Evolutionary conservation across 2,329 filamentous ascomycete species (phyloP), one percentile per base, ranked within the genome.

Genomic region (Lithohypha guttulata): DNA sequence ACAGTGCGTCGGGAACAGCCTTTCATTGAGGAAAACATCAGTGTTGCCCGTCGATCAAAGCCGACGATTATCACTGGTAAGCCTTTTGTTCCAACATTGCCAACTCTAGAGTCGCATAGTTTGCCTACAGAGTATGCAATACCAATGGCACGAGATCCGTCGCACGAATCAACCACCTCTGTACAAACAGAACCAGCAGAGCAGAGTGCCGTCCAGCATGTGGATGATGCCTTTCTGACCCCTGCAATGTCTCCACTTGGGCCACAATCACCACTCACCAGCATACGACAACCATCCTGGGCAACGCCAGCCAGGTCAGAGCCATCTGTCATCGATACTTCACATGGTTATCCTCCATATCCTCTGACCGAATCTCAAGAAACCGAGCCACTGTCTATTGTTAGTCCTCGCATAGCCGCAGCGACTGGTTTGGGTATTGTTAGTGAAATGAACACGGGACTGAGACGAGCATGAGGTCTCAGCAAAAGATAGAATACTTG

Each of bases 91-190:
- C 43, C 17, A 34, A 19, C 23, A 22, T 33, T 35, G 26, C 22
- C 23, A 34, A 22, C 22, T 35, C 23, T 42, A n/a, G 13, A 26
- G 26, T 36, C 38, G 28, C 18, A 43, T 43, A 41, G 18, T 21
- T 30, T 50, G 17, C 52, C 50, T 2, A 26, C 41, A 30, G 53
- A 53, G n/a, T 50, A 44, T 19, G 55, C 51, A 8, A 49, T 54
- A 34, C 52, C 54, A 20, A 54, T 56, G 53, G 51, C 51, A 13
- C 46, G 54, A 36, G 51, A 55, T 28, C 41, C 39, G 10, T 56
- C 54, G 10, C 39, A 39, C 13, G 51, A 52, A 44, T 55, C 53
- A 8, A 36, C 45, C 13, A 41, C 45, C 17, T 55, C 54, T 10
- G 41, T 50, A 18, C 44, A 46, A 19, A 52, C 51, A 59, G 46